Base-by-base conservation (phyloP, 225 moss, liverwort and hornwort genomes). In the Sphagnum contortum region DNA sequence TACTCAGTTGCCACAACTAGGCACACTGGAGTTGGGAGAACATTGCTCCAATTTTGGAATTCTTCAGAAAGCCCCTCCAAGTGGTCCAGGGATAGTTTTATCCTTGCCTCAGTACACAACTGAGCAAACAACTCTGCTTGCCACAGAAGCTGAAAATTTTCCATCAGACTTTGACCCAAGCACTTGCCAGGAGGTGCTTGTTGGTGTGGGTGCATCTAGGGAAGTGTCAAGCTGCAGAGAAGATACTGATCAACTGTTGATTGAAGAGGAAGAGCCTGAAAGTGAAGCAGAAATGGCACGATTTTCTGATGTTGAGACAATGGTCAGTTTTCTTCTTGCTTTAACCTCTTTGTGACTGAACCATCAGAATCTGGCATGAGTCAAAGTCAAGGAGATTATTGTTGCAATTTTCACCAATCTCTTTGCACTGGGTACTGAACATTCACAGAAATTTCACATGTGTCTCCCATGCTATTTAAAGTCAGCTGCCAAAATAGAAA, bases 251-350 rank as follows among this genome's bases (percentile, higher is more conserved):
- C 74, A 68, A 52, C 75, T 66, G 63, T 81, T 79, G 74, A 80
- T 76, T 55, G 67, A 69, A 45, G 87, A 81, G 69, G 87, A 91
- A 76, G 88, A 87, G 29, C 64, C 80, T n/a, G 90, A 98, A 59
- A 91, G 90, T 82, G 96, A 98, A 67, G 87, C 81, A 65, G 92
- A 98, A 50, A 77, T 80, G 69, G 72, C 87, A 74, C 87, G 87
- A 51, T 93, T 92, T 73, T 98, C 96, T 65, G 96, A 98, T 65
- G 74, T 98, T 61, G 96, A 98, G 85, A 79, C 92, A 50, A 89
- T 98, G 96, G 96, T 98, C 69, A 62, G 63, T 29, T 29, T 29
- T 3, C 48, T 3, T 47, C 5, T 4, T 68, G 14, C 45, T 70
- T 14, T 49, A 12, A 70, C 5, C 47, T 45, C 29, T 60, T 56